Evolutionary conservation across 2,329 filamentous ascomycete species (phyloP).

Genomic region (Colletotrichum sp.): DNA sequence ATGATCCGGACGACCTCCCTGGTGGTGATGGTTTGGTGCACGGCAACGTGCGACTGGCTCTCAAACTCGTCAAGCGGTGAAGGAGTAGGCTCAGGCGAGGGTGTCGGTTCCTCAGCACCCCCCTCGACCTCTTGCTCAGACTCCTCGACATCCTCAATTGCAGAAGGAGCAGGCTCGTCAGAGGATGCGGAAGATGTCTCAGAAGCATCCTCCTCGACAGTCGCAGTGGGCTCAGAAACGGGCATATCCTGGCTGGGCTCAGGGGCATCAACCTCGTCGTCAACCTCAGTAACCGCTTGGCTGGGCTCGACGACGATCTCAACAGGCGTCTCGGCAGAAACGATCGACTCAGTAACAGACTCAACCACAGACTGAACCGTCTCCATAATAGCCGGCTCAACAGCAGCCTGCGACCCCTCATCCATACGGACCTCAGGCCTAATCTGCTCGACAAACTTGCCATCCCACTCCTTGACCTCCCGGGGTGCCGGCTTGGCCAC

Average conservation of each 20-base stretch:
- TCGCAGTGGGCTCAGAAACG: not conserved
- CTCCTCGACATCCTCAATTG: not conserved
- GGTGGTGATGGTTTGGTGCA: slow-evolving; percentile 29
- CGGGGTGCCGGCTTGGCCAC: slow-evolving; percentile 33
- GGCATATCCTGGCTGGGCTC: not conserved
- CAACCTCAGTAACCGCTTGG: not conserved
- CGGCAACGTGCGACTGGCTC: not conserved
- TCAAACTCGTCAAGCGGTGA: not conserved
- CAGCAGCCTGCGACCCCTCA: not conserved
- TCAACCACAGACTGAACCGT: not conserved
- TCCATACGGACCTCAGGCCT: not conserved
- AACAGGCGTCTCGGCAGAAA: not conserved
- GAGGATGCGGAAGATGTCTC: not conserved
- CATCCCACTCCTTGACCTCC: slow-evolving; percentile 29
- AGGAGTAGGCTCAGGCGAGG: not conserved
- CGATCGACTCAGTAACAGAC: not conserved
- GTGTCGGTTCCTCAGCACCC: not conserved
- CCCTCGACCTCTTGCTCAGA: not conserved
- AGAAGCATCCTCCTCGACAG: not conserved
- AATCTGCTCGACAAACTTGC: slow-evolving; percentile 21
- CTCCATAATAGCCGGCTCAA: not conserved
- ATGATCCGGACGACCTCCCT: slow-evolving; percentile 35
- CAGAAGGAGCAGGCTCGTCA: not conserved
- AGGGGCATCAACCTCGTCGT: not conserved
- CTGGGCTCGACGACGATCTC: not conserved